Conservation (phyloP, 2,329 filamentous ascomycete genomes). For the Stagonosporopsis tanaceti region DNA sequence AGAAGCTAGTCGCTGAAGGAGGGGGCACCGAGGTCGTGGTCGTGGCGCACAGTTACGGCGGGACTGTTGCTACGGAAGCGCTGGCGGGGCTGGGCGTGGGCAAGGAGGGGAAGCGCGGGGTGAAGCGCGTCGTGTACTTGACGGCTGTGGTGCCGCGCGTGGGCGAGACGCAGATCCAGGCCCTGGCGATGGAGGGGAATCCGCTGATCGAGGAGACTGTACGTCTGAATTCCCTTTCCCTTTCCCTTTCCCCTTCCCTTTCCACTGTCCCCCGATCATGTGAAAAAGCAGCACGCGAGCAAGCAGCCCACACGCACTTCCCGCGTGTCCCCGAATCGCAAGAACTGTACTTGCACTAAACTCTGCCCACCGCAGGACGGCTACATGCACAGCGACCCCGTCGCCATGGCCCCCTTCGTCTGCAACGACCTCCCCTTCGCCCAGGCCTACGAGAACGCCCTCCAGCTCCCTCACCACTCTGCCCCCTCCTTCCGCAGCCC, state of each 20-base stretch:
- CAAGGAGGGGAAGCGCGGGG: slow-evolving; percentile 30
- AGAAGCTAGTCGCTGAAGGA: slow-evolving; percentile 32
- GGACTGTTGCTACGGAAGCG: slow-evolving; percentile 20
- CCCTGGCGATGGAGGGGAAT: slow-evolving; percentile 11
- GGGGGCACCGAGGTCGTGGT: slow-evolving; percentile 40
- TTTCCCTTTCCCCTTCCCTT: no score
- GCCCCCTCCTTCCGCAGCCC: slow-evolving; percentile 40
- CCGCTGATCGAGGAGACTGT: slow-evolving; percentile 9
- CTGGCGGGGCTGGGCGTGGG: slow-evolving; percentile 13
- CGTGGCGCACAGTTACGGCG: slow-evolving; percentile 27
- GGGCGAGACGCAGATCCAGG: slow-evolving; percentile 17
- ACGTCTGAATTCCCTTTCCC: background rate
- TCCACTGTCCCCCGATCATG: no score
- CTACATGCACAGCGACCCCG: slow-evolving; percentile 26
- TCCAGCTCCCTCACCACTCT: slow-evolving; percentile 42
- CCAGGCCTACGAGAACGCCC: slow-evolving; percentile 27
- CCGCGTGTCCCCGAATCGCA: no score
- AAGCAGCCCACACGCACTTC: no score
- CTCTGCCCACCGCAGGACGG: no score
- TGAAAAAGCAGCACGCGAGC: no score
- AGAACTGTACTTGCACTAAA: no score
- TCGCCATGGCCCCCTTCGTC: slow-evolving; percentile 10
- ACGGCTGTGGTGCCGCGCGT: slow-evolving; percentile 24
- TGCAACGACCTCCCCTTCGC: slow-evolving; percentile 31
- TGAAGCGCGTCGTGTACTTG: slow-evolving; percentile 27